phyloP scores from a whole-genome alignment of 2,329 filamentous ascomycete genomes.

The Venturia asperata region DNA sequence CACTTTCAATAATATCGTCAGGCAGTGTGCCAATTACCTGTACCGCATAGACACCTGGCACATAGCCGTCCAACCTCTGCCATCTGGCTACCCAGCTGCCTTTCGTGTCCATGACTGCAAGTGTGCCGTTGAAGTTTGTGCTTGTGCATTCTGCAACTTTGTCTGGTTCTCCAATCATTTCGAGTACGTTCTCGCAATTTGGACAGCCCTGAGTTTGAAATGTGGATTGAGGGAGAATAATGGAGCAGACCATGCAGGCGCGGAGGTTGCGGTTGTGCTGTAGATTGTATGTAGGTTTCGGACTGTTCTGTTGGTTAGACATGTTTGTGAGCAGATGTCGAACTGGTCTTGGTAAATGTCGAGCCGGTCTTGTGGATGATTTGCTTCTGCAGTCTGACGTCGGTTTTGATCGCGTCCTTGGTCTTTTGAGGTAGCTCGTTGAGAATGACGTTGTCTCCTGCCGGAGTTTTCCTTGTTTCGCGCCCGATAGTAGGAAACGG shows the following conservation, averaged over 20 bases:
- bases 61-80: conserved; percentile 84
- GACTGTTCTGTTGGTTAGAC: background rate
- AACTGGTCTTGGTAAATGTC: background rate
- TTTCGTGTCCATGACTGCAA: conserved; percentile 74
- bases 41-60: conserved; percentile 83
- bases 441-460: background rate
- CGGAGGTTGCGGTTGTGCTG: conserved; percentile 60
- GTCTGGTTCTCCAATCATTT: conserved; percentile 70
- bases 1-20: conserved; percentile 48
- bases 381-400: background rate
- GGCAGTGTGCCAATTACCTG: conserved; percentile 78
- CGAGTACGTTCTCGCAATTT: conserved; percentile 91
- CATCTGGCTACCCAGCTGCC: conserved; percentile 94
- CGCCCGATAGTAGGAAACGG: background rate
- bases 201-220: conserved; percentile 86
- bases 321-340: background rate
- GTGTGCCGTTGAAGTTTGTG: conserved; percentile 88
- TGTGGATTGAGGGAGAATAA: conserved; percentile 75
- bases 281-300: conserved; percentile 10
- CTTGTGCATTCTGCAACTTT: conserved; percentile 89
- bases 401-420: background rate
- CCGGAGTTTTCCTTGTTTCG: no score
- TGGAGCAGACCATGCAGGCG: conserved; percentile 97
- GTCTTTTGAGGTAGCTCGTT: background rate
- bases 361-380: background rate